Conservation (phyloP, 2,329 filamentous ascomycete genomes). For the Cladosporium velox region DNA sequence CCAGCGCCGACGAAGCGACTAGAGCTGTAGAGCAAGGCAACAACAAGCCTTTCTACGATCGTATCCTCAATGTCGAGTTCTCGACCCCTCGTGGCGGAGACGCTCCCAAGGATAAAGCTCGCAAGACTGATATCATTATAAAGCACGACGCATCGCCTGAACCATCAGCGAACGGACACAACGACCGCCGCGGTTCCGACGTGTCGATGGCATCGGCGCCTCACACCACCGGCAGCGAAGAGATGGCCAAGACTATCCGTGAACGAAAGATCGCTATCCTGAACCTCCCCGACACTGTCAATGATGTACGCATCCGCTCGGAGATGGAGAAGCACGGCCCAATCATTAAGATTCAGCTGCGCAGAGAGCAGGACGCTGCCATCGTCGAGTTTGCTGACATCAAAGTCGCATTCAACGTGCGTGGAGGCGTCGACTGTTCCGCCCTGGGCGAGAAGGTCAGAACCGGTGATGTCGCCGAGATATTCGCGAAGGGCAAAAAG, state of each 20-base stretch:
- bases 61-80: slow-evolving; percentile 39
- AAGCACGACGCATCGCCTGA: slow-evolving; percentile 34
- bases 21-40: slow-evolving; percentile 37
- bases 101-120: slow-evolving; percentile 33
- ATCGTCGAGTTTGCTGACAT: slow-evolving; percentile 78
- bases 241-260: slow-evolving; percentile 33
- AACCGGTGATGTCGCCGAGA: slow-evolving; percentile 55
- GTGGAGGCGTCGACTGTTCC: slow-evolving; percentile 48
- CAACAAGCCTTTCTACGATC: slow-evolving; percentile 37
- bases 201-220: slow-evolving; percentile 32
- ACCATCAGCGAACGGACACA: slow-evolving; percentile 24
- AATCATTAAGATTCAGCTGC: slow-evolving; percentile 74
- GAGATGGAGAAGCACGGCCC: slow-evolving; percentile 70
- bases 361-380: slow-evolving; percentile 80
- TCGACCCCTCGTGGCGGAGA: slow-evolving; percentile 34
- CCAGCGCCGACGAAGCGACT: slow-evolving; percentile 51
- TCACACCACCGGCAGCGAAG: slow-evolving; percentile 24
- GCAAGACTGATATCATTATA: slow-evolving; percentile 36
- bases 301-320: slow-evolving; percentile 76
- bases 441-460: slow-evolving; percentile 43
- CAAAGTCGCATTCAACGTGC: slow-evolving; percentile 70
- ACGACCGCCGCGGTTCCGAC: slow-evolving; percentile 32
- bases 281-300: slow-evolving; percentile 88
- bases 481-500: slow-evolving; percentile 49
- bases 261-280: slow-evolving; percentile 78